These are phyloP conservation scores for Tolypocladium album DNA, from an alignment of 2,329 filamentous ascomycete genomes.

Conservation along the genomic window DNA sequence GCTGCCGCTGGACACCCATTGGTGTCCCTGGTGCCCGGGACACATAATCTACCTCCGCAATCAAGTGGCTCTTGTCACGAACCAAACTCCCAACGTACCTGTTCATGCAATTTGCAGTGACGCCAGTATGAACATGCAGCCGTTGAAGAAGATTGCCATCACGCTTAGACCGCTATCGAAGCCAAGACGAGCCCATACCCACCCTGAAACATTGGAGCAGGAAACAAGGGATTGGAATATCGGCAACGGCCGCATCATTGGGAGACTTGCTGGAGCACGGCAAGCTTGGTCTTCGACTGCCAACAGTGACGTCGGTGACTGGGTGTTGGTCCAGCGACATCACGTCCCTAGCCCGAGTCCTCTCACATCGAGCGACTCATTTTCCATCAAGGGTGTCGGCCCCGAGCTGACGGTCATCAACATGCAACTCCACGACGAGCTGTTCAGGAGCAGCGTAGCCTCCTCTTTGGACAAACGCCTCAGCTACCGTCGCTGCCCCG, in stretches of 20 bases:
- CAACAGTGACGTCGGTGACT: neutral
- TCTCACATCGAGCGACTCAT: neutral
- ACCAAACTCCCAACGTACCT: neutral
- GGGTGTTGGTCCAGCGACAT: neutral
- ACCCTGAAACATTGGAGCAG: neutral
- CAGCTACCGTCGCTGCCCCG: slow-evolving; percentile 1
- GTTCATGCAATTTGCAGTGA: neutral
- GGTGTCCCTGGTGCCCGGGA: neutral
- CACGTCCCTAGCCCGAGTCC: neutral
- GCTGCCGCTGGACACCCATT: neutral
- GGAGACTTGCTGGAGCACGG: neutral
- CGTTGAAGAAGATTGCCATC: neutral
- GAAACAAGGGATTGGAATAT: neutral
- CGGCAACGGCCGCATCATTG: neutral
- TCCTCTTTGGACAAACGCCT: neutral
- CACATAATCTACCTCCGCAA: neutral
- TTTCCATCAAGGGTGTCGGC: neutral
- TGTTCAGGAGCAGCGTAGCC: neutral
- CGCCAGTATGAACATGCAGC: neutral
- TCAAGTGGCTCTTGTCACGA: neutral
- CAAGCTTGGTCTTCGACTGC: neutral
- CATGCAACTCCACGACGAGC: neutral
- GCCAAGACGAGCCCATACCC: neutral
- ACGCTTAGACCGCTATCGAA: neutral
- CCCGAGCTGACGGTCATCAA: slow-evolving; percentile 1